A percentile compares a stretch with the other conserved stretches of the same genome.
Conservation (phyloP, 1,284 basidiomycete species). For the Trametes versicolor region DNA sequence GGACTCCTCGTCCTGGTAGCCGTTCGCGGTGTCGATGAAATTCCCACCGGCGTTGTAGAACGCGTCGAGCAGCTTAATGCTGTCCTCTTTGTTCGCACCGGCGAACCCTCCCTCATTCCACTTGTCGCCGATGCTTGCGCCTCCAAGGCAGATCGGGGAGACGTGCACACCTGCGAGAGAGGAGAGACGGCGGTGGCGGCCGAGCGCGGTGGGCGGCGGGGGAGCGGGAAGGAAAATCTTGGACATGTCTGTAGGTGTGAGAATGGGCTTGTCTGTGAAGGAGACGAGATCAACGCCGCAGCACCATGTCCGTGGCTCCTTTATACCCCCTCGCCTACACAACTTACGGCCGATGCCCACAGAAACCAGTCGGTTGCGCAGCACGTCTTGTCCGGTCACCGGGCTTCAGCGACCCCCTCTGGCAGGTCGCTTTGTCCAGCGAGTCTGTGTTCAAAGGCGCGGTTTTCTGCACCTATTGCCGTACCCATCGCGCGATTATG, state of each 20-base stretch:
- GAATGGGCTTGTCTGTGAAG: background rate
- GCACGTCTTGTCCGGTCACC: too few species aligned
- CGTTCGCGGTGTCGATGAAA: slow-evolving; percentile 64
- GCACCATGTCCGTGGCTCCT: too few species aligned
- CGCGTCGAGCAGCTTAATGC: slow-evolving; percentile 55
- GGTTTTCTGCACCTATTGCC: too few species aligned
- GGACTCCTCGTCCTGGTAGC: slow-evolving; percentile 48
- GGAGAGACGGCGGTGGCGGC: slow-evolving; percentile 54
- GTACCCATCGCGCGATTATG: too few species aligned
- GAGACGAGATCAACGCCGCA: background rate
- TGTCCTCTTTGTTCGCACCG: slow-evolving; percentile 44
- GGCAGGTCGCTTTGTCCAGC: too few species aligned
- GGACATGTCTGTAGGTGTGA: background rate
- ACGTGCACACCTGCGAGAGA: slow-evolving; percentile 46
- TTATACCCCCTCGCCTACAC: too few species aligned
- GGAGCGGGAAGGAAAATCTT: background rate
- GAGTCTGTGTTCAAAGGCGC: too few species aligned
- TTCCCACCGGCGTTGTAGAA: slow-evolving; percentile 50
- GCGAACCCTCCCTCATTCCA: slow-evolving; percentile 48
- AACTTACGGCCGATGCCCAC: too few species aligned
- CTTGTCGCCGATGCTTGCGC: slow-evolving; percentile 56
- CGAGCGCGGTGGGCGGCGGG: slow-evolving; percentile 43
- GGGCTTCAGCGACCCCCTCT: too few species aligned
- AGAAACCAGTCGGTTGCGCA: too few species aligned
- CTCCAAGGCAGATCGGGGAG: slow-evolving; percentile 61